phyloP scores from a whole-genome alignment of 352 stramenopile species.

The Pythium guiyangense region DNA sequence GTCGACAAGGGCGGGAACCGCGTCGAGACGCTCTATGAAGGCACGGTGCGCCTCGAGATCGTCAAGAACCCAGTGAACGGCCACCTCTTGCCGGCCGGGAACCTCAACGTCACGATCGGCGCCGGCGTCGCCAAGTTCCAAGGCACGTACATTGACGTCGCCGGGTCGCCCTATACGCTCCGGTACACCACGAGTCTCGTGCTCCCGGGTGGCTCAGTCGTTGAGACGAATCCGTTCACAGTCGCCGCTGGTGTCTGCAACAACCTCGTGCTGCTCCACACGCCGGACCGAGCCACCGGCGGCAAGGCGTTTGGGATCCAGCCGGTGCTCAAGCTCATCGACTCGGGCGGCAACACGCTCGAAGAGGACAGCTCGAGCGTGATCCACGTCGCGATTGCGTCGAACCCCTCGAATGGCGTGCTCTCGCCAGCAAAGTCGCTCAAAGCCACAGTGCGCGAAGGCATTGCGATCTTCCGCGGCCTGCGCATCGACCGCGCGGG shows the following conservation, averaged over 20 bases:
- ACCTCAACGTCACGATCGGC: conserved; percentile 52
- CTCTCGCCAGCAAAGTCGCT: conserved; percentile 41
- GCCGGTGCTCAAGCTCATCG: conserved; percentile 72
- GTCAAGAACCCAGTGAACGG: conserved; percentile 55
- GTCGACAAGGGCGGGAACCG: conserved; percentile 79
- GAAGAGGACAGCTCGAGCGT: conserved; percentile 61
- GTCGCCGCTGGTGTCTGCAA: conserved; percentile 55
- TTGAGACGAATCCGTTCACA: conserved; percentile 78
- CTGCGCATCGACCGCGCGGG: conserved; percentile 74
- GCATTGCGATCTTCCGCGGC: conserved; percentile 62
- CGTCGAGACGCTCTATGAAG: conserved; percentile 36
- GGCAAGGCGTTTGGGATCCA: conserved; percentile 73
- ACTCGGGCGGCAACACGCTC: conserved; percentile 66
- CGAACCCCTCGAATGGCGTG: conserved; percentile 60
- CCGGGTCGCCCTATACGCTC: conserved; percentile 73
- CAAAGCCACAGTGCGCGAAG: conserved; percentile 32
- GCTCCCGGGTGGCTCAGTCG: conserved; percentile 36
- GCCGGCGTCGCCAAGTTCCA: conserved; percentile 55
- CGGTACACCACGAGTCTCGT: conserved; percentile 60
- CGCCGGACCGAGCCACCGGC: conserved; percentile 34
- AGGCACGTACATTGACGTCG: conserved; percentile 65
- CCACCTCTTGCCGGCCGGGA: conserved; percentile 35
- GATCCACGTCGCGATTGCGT: conserved; percentile 57
- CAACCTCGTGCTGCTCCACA: conserved; percentile 38
- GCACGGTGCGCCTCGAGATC: conserved; percentile 61